Conservation (phyloP, 2,329 filamentous ascomycete genomes). For the Pseudogymnoascus sp. region DNA sequence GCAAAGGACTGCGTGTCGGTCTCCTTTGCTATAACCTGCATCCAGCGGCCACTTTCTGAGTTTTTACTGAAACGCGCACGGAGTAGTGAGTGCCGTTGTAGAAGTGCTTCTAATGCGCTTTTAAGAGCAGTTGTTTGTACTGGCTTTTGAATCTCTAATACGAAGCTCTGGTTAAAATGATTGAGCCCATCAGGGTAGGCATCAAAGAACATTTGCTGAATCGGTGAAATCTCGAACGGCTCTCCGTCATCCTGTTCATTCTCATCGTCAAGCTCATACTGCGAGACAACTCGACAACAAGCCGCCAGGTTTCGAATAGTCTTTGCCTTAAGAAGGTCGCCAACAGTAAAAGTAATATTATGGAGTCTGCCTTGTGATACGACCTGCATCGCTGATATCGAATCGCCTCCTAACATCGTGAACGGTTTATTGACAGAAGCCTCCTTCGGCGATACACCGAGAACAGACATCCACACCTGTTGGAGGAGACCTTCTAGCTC, state of each 20-base stretch:
- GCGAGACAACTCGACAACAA: background rate
- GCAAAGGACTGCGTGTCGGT: conserved; percentile 26
- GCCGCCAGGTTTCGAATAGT: conserved; percentile 13
- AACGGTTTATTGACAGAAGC: conserved; percentile 12
- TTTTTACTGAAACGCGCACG: conserved; percentile 30
- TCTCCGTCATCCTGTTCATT: conserved; percentile 10
- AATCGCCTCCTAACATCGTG: conserved; percentile 16
- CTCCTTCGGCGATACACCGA: background rate
- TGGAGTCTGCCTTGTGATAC: conserved; percentile 12
- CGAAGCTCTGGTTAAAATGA: conserved; percentile 26
- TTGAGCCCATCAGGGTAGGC: conserved; percentile 12
- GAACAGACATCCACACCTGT: background rate
- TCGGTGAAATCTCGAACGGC: conserved; percentile 21
- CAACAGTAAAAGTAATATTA: conserved; percentile 15
- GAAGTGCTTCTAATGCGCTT: conserved; percentile 27
- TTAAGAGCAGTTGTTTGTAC: conserved; percentile 5
- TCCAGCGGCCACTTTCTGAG: conserved; percentile 26
- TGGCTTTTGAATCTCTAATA: conserved; percentile 14
- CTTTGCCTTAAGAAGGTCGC: conserved; percentile 19
- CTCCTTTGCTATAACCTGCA: conserved; percentile 26
- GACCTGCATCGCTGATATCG: conserved; percentile 21
- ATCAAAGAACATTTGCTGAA: conserved; percentile 24
- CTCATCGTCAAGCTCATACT: background rate
- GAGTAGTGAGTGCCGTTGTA: conserved; percentile 34
- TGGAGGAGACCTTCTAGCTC: background rate